These are phyloP conservation scores for Physaria fendleri DNA, from an alignment of 345 rosid genomes.

Conservation along the genomic window DNA sequence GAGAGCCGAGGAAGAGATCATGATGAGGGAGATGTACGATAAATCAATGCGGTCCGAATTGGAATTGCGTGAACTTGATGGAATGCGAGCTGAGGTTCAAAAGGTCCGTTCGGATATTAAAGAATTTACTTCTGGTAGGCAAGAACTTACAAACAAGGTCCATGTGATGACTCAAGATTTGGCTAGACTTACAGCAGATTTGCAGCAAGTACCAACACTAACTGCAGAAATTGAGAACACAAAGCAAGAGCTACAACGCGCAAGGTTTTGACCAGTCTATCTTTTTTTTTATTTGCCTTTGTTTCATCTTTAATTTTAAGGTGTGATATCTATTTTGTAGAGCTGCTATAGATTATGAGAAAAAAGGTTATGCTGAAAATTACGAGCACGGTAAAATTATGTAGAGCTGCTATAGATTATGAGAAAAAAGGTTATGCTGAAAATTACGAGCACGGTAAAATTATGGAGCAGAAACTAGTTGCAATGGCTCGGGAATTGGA, in stretches of 20 bases:
- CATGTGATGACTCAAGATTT: constrained; percentile 69
- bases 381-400: constrained; percentile 87
- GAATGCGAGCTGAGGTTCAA: constrained; percentile 53
- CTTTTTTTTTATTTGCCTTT: background rate
- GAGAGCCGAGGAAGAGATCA: constrained; percentile 67
- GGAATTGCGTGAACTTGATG: constrained; percentile 65
- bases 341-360: constrained; percentile 88
- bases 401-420: constrained; percentile 83
- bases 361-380: constrained; percentile 94
- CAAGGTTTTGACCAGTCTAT: constrained; percentile 44
- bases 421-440: constrained; percentile 98
- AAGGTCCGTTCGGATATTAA: constrained; percentile 66
- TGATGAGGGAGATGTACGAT: constrained; percentile 82
- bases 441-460: constrained; percentile 85
- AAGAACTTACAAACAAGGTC: constrained; percentile 65
- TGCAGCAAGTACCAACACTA: constrained; percentile 65
- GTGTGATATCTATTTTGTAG: constrained; percentile 31
- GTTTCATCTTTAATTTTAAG: background rate
- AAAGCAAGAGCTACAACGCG: constrained; percentile 88
- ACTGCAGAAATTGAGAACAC: constrained; percentile 69
- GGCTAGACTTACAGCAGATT: constrained; percentile 58
- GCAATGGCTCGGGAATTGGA: constrained; percentile 93
- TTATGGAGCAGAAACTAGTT: constrained; percentile 86
- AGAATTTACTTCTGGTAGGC: constrained; percentile 58
- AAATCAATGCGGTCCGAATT: constrained; percentile 55